Percentiles rank a stretch among this genome's conserved stretches.
phyloP scores from a whole-genome alignment of 2,329 filamentous ascomycete genomes.

The Cladorrhinum sp. region DNA sequence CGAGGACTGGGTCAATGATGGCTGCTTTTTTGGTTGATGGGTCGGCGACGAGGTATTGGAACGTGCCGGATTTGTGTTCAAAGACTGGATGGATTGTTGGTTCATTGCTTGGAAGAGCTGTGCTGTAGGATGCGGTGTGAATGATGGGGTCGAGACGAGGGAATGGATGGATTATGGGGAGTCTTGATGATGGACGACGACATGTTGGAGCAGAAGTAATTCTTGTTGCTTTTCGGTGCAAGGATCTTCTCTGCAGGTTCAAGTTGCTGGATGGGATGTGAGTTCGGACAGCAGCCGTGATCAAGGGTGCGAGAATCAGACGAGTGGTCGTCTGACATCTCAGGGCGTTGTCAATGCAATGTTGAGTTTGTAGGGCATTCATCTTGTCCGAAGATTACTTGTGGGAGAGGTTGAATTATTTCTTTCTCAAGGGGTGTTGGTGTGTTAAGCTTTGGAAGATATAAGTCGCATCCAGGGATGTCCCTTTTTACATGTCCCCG shows the following conservation, averaged over 20 bases:
- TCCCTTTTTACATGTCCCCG: too few species aligned
- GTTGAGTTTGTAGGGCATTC: conserved; percentile 3
- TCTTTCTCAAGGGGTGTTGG: neutral
- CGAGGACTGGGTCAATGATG: conserved; percentile 62
- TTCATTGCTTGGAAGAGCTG: conserved; percentile 19
- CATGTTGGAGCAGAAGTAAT: neutral
- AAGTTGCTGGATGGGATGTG: neutral
- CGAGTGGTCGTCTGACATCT: conserved; percentile 6
- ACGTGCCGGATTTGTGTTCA: conserved; percentile 47
- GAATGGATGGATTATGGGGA: neutral
- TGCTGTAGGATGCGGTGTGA: conserved; percentile 1
- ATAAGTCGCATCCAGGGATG: neutral
- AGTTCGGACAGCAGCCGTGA: neutral
- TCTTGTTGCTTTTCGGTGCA: neutral
- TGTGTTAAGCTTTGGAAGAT: conserved; percentile 6
- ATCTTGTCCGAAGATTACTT: neutral
- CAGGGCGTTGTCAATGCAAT: conserved; percentile 1
- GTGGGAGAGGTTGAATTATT: neutral
- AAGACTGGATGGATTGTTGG: conserved; percentile 40
- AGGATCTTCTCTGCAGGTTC: neutral
- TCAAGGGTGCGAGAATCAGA: neutral
- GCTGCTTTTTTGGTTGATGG: conserved; percentile 45
- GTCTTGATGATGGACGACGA: neutral
- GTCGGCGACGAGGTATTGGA: conserved; percentile 60
- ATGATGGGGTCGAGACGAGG: neutral